Evolutionary conservation across 108 stramenopile species (phyloP), one percentile per base, ranked within the genome.

Genomic region (Fistulifera solaris): DNA sequence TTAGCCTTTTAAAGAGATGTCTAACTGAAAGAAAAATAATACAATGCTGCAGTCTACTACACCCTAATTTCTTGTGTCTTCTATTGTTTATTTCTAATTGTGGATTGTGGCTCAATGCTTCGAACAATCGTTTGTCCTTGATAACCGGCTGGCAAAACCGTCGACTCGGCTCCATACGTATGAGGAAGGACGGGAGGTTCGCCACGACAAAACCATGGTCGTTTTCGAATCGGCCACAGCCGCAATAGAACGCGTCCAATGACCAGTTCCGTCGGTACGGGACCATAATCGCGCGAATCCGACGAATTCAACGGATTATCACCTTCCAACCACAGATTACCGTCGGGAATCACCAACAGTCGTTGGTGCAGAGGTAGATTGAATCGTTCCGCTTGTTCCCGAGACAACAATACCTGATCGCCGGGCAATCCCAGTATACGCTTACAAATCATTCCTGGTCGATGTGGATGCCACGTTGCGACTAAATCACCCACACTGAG

Each of bases 301-400:
- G 65, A 59, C 15, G 87, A 89, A 58, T 94, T 84, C 47, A 52
- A 47, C 8, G 81, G 60, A 63, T 97, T 97, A 41, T 97, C 96
- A 23, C 96, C 96, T 58, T 95, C 94, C 8, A 97, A 55, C 94
- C 94, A 97, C 7, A 95, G 58, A 52, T 95, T 93, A 2, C 96
- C 95, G 39, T 85, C 83, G 8, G 92, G 90, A 23, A 95, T 72
- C 0, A 77, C 23, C 15, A 49, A 17, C 44, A 16, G 21, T 52
- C 38, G 17, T 46, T 18, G 8, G 12, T 40, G 2, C 54, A 52
- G 13, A 35, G 31, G 31, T 8, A 35, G 8, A 35, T 35, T 35
- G 31, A 58, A n/a, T 39, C 51, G 41, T 56, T 47, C 46, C 64
- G 18, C 21, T 47, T 23, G 19, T 4, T 17, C 44, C 17, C 19